Evolutionary conservation across 1,284 basidiomycete species (phyloP), one percentile per base, ranked within the genome.

Genomic region (Xerocomus amazonicus): DNA sequence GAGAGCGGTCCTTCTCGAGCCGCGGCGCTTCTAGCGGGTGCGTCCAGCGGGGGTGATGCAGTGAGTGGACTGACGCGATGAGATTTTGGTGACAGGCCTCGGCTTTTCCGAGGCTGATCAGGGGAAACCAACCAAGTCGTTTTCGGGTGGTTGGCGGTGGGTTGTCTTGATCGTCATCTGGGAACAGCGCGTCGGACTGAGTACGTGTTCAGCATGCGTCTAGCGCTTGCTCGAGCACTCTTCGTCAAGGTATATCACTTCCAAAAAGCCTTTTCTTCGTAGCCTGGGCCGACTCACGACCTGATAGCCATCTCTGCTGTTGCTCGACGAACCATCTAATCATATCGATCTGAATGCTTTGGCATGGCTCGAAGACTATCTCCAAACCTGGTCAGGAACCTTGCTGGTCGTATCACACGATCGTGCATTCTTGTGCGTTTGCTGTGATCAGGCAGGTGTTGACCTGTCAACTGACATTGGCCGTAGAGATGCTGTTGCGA

Each of bases 391-490:
- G 95, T 74, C 84, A 1, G 90, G 92, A 43, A 98, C 96, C 0
- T 75, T 99, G 16, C 83, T 99, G 34, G 95, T 98, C 37, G 97
- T 99, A 83, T 92, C 96, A 52, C 97, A 99, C 80, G 97, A 99
- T 71, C 87, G 97, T 64, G 92, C 96, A 28, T 99, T 99, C 83
- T 75, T 99, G 79, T 88, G 60, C 61, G 83, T 69, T 27, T 36
- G 19, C 14, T 10, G 19, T 9, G 33, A 27, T 10, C 5, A 26
- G 16, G 9, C 17, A 19, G 5, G 12, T 26, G 27, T 43, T 16
- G 7, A n/a, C 47, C 37, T 23, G 10, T 16, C 29, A 38, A 47
- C n/a, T n/a, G 9, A 45, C 14, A 14, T 17, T 6, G 4, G 19
- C 35, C 37, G 27, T 47, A 88, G 86, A 47, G 95, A 99, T 71